phyloP scores from a whole-genome alignment of 2,329 filamentous ascomycete genomes.

The Cucurbitaria berberidis region DNA sequence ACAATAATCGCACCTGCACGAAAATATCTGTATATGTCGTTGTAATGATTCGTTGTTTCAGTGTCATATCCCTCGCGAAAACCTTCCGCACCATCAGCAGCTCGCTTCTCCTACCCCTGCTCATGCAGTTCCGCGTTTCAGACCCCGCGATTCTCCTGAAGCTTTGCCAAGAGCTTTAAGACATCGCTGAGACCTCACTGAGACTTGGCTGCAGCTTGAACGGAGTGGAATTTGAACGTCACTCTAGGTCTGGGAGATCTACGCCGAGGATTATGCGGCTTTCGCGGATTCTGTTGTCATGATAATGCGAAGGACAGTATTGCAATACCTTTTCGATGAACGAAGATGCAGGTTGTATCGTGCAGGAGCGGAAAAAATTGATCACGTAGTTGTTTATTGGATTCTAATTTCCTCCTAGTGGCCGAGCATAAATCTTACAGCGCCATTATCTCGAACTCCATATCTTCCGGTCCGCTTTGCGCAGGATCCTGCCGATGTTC shows the following conservation, averaged over 20 bases:
- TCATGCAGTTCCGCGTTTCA: constrained; percentile 16
- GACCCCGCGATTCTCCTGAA: constrained; percentile 14
- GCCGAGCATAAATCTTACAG: neutral
- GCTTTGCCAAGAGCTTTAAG: constrained; percentile 22
- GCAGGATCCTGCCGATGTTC: constrained; percentile 10
- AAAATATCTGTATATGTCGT: neutral
- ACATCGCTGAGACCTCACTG: constrained; percentile 27
- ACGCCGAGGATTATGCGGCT: constrained; percentile 4
- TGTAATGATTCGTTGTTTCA: neutral
- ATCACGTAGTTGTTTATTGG: constrained; percentile 13
- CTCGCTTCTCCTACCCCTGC: neutral
- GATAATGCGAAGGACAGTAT: neutral
- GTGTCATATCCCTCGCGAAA: neutral
- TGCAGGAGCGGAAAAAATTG: neutral
- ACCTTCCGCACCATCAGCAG: neutral
- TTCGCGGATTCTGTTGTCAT: neutral
- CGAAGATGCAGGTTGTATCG: neutral
- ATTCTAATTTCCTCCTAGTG: neutral
- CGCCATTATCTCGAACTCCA: constrained; percentile 5
- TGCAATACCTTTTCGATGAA: no score
- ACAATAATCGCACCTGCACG: no score
- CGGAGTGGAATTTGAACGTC: constrained; percentile 3
- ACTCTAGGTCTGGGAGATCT: neutral
- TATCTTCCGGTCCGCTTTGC: constrained; percentile 11
- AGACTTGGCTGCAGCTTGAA: constrained; percentile 26